These are phyloP conservation scores for Penicillium hordei DNA, from an alignment of 2,329 filamentous ascomycete species.

Conservation along the genomic window DNA sequence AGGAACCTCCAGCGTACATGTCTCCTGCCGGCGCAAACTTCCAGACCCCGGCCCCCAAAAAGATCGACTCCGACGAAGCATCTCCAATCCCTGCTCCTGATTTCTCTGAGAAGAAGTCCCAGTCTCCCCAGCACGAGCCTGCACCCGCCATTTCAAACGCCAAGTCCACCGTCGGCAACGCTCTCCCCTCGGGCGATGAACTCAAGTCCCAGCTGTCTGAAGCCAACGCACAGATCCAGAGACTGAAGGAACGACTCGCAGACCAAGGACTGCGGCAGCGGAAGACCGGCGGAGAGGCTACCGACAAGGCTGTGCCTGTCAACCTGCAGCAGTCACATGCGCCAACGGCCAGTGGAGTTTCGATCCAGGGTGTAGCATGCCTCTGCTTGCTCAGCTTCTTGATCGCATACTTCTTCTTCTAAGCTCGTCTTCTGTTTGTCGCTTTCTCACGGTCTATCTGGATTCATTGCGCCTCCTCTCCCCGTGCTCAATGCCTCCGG, in stretches of 20 bases:
- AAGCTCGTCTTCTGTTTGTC: conserved; percentile 31
- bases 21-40: conserved; percentile 55
- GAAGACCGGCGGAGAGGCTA: conserved; percentile 61
- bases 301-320: conserved; percentile 49
- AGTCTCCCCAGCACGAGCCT: conserved; percentile 40
- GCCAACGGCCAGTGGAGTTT: conserved; percentile 69
- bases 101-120: conserved; percentile 40
- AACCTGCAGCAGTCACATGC: conserved; percentile 57
- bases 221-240: conserved; percentile 70
- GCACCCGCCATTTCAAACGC: conserved; percentile 36
- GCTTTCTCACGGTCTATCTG: conserved; percentile 9
- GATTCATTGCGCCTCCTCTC: conserved; percentile 8
- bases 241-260: conserved; percentile 62
- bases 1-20: conserved; percentile 55
- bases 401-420: conserved; percentile 96
- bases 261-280: conserved; percentile 76
- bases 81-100: conserved; percentile 38
- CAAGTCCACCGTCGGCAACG: conserved; percentile 51
- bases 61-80: conserved; percentile 32
- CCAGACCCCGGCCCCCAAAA: conserved; percentile 48
- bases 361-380: conserved; percentile 78
- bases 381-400: conserved; percentile 89
- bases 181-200: conserved; percentile 58
- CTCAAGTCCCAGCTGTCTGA: conserved; percentile 71
- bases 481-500: conserved; percentile 22